Evolutionary conservation across 2,329 filamentous ascomycete genomes (phyloP).

Genomic region (Scytalidium sp.): DNA sequence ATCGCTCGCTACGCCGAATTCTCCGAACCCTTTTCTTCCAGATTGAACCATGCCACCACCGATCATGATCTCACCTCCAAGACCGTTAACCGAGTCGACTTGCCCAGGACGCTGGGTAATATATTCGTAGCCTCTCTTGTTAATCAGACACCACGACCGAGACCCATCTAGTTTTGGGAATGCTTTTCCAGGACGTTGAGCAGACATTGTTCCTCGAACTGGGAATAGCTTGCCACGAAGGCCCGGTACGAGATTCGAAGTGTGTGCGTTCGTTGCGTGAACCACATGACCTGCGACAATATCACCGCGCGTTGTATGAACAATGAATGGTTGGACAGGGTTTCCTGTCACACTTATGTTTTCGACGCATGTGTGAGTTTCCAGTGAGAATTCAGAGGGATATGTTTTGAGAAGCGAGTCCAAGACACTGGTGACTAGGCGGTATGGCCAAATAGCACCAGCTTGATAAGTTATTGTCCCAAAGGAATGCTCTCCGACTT

Average conservation of each 20-base stretch:
- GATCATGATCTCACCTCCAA: constrained; percentile 46
- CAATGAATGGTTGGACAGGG: constrained; percentile 31
- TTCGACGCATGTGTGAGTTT: constrained; percentile 34
- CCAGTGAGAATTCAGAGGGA: constrained; percentile 32
- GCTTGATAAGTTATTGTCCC: constrained; percentile 22
- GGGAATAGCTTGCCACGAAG: constrained; percentile 43
- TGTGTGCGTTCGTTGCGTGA: constrained; percentile 55
- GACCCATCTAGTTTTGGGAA: constrained; percentile 32
- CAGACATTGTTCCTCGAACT: constrained; percentile 46
- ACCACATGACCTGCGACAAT: constrained; percentile 48
- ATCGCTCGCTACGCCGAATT: constrained; percentile 47
- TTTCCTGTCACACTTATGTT: constrained; percentile 18
- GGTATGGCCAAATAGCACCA: constrained; percentile 48
- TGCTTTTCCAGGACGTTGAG: constrained; percentile 37
- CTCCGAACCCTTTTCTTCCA: constrained; percentile 37
- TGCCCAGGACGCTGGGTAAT: constrained; percentile 49
- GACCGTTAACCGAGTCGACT: constrained; percentile 14
- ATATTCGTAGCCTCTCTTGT: constrained; percentile 62
- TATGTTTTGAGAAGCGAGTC: constrained; percentile 20
- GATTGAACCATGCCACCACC: constrained; percentile 49
- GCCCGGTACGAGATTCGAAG: constrained; percentile 46
- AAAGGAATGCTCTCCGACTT: constrained; percentile 20
- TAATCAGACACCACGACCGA: constrained; percentile 52
- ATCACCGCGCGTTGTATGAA: constrained; percentile 41
- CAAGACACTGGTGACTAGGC: constrained; percentile 45